Percentiles rank a stretch among this genome's conserved stretches.
Evolutionary conservation across 208 protist species (phyloP).

Genomic region (Trypanosoma brucei): DNA sequence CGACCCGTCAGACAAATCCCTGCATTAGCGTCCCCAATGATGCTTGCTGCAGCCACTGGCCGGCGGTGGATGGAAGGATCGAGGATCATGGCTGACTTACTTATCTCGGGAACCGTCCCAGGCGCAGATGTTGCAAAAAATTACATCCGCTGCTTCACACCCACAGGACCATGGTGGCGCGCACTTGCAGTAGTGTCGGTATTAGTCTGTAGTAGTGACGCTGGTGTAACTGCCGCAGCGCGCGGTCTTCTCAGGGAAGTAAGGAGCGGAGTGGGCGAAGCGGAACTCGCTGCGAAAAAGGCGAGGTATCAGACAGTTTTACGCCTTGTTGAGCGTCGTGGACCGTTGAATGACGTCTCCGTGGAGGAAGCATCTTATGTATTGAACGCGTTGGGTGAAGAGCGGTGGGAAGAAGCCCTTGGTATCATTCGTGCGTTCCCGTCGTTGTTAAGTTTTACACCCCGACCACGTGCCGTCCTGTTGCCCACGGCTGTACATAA

Average conservation of each 20-base stretch:
- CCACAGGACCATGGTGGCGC: slow-evolving; percentile 18
- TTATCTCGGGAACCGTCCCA: slow-evolving; percentile 8
- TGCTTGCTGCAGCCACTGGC: slow-evolving; percentile 17
- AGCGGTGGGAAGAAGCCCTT: slow-evolving; percentile 15
- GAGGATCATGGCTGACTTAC: slow-evolving; percentile 15
- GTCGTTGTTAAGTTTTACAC: slow-evolving; percentile 6
- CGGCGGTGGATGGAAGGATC: slow-evolving; percentile 10
- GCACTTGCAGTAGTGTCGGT: slow-evolving; percentile 18
- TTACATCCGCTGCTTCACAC: slow-evolving; percentile 22
- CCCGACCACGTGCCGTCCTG: slow-evolving; percentile 3
- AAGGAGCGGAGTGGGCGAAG: neutral
- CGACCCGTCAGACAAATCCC: slow-evolving; percentile 16
- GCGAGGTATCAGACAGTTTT: neutral
- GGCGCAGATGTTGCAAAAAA: slow-evolving; percentile 11
- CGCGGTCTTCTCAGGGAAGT: slow-evolving; percentile 10
- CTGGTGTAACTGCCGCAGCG: slow-evolving; percentile 1
- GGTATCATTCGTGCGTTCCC: slow-evolving; percentile 12
- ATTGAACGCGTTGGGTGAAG: slow-evolving; percentile 1
- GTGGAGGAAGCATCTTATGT: slow-evolving; percentile 5
- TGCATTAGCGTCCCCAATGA: slow-evolving; percentile 11
- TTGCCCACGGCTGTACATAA: slow-evolving; percentile 1
- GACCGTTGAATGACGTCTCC: slow-evolving; percentile 8
- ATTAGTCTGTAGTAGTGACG: slow-evolving; percentile 9
- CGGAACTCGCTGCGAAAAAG: neutral
- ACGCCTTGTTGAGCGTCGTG: neutral